Evolutionary conservation across 2,329 filamentous ascomycete genomes (phyloP).

Genomic region (Aulographum hederae): DNA sequence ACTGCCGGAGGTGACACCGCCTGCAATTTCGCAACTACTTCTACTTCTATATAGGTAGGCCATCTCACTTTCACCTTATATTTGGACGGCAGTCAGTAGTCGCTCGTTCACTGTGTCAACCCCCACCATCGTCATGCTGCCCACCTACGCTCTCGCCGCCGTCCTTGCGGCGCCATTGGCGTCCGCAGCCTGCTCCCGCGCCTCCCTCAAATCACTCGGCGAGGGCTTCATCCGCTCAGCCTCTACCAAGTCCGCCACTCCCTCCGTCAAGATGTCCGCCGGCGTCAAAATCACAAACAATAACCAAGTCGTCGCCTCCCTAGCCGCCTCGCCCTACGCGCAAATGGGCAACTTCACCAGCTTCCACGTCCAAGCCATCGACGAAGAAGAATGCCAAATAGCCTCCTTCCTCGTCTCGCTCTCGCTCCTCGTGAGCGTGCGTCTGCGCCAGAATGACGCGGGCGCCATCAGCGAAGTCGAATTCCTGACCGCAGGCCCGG

Average conservation of each 20-base stretch:
- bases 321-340: slow-evolving; percentile 2
- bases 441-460: slow-evolving; percentile 1
- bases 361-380: slow-evolving; percentile 2
- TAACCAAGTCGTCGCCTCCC: slow-evolving; percentile 1
- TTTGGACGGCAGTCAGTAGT: too few species aligned
- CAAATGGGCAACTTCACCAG: slow-evolving; percentile 1
- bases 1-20: too few species aligned
- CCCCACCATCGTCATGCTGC: too few species aligned
- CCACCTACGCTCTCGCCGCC: too few species aligned
- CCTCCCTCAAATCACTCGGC: slow-evolving; percentile 1
- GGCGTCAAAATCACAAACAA: slow-evolving; percentile 3
- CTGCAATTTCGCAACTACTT: too few species aligned
- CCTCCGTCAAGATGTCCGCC: not conserved
- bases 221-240: slow-evolving; percentile 2
- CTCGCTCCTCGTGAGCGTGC: slow-evolving; percentile 2
- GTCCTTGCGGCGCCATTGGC: not conserved
- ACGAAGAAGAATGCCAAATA: slow-evolving; percentile 4
- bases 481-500: slow-evolving; percentile 4
- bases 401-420: slow-evolving; percentile 3
- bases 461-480: slow-evolving; percentile 4
- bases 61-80: too few species aligned
- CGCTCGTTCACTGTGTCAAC: too few species aligned
- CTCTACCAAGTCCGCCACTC: not conserved
- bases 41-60: too few species aligned
- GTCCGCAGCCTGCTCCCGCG: slow-evolving; percentile 1